Conservation (phyloP, 495 filamentous ascomycete species). For the Podospora fimiseda region DNA sequence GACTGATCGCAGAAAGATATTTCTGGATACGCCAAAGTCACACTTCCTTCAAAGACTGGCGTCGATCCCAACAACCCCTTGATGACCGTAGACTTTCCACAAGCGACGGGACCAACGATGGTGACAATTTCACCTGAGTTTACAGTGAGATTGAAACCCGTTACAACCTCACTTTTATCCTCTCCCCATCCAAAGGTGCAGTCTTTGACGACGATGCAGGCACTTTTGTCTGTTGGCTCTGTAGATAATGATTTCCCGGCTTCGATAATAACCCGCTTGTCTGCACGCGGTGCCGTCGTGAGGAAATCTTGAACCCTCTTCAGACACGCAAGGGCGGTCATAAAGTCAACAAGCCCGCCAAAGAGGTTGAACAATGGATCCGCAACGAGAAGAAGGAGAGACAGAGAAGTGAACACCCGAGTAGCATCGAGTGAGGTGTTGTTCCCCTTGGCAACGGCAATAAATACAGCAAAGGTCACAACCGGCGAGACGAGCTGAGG, state of each 20-base stretch:
- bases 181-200: background rate
- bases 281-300: slow-evolving; percentile 4
- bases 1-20: slow-evolving; percentile 33
- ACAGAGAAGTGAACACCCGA: slow-evolving; percentile 4
- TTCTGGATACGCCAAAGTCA: slow-evolving; percentile 3
- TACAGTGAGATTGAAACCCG: background rate
- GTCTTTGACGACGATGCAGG: background rate
- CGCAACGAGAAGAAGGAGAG: slow-evolving; percentile 1
- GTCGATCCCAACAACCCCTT: slow-evolving; percentile 25
- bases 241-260: background rate
- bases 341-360: slow-evolving; percentile 1
- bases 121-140: slow-evolving; percentile 9
- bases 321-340: slow-evolving; percentile 1
- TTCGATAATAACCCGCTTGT: background rate
- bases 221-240: background rate
- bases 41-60: slow-evolving; percentile 22
- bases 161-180: background rate
- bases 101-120: slow-evolving; percentile 30
- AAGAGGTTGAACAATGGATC: slow-evolving; percentile 9
- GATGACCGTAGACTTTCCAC: slow-evolving; percentile 31
- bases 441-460: background rate
- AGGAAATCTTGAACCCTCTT: slow-evolving; percentile 5
- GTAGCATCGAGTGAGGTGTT: slow-evolving; percentile 1
- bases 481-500: slow-evolving; percentile 5
- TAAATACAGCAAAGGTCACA: slow-evolving; percentile 6